phyloP scores from a whole-genome alignment of 352 stramenopile species.

The Pythium oligandrum region DNA sequence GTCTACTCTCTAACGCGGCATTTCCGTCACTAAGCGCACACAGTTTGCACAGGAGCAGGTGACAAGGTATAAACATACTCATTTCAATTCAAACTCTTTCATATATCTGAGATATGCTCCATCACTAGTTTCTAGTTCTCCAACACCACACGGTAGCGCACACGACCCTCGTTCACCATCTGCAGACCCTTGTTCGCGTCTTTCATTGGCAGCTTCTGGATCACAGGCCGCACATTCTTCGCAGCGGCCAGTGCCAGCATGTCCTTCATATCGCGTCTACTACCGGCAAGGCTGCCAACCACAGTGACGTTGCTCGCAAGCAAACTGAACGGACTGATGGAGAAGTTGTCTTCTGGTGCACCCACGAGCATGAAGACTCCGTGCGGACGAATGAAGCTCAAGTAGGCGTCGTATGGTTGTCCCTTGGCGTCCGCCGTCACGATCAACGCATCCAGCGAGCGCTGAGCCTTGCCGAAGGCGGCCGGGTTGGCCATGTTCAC shows the following conservation, averaged over 20 bases:
- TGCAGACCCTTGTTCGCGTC: constrained; percentile 9
- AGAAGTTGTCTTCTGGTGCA: neutral
- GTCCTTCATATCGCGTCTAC: constrained; percentile 34
- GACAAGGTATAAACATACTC: too few species aligned
- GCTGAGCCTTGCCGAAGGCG: constrained; percentile 17
- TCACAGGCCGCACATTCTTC: constrained; percentile 32
- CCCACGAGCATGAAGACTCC: constrained; percentile 3
- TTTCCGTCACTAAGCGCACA: too few species aligned
- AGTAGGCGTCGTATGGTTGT: constrained; percentile 39
- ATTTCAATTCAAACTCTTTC: too few species aligned
- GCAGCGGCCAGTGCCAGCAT: constrained; percentile 63
- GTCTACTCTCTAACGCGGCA: too few species aligned
- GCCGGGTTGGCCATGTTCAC: constrained; percentile 13
- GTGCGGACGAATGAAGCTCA: constrained; percentile 7
- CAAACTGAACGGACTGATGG: constrained; percentile 1
- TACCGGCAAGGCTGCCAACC: too few species aligned
- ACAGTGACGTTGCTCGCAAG: neutral
- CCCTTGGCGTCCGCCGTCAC: constrained; percentile 57
- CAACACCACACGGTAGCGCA: too few species aligned
- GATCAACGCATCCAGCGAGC: constrained; percentile 65
- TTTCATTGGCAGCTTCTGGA: constrained; percentile 18
- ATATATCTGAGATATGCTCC: too few species aligned
- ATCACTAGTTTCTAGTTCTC: too few species aligned
- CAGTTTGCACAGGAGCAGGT: too few species aligned
- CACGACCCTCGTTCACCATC: too few species aligned